Conservation (phyloP, 805 yeast genomes). For the Myxozyma kluyveri region DNA sequence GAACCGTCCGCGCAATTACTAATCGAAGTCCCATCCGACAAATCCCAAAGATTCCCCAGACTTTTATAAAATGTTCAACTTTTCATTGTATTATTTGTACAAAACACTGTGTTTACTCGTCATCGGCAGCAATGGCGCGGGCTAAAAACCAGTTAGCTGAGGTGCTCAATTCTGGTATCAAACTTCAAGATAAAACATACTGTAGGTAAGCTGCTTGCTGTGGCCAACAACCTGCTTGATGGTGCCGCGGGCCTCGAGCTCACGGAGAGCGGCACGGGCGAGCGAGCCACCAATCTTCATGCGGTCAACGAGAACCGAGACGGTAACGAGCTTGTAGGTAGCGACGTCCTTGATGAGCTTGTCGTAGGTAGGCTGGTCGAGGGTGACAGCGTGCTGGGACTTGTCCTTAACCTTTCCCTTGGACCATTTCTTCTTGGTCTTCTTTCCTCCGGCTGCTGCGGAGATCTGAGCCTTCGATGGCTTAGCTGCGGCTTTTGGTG, state of each 20-base stretch:
- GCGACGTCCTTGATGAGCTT: slow-evolving; percentile 99
- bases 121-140: slow-evolving; percentile 52
- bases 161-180: slow-evolving; percentile 36
- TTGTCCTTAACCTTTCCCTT: slow-evolving; percentile 99
- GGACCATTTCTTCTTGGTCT: slow-evolving; percentile 97
- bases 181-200: slow-evolving; percentile 38
- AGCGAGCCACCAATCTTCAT: slow-evolving; percentile 98
- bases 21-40: no score
- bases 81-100: neutral
- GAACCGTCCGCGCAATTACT: no score
- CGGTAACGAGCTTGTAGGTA: slow-evolving; percentile 97
- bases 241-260: slow-evolving; percentile 91
- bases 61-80: neutral
- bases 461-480: slow-evolving; percentile 21
- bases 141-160: slow-evolving; percentile 32
- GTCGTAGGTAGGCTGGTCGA: slow-evolving; percentile 99
- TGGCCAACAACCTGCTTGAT: slow-evolving; percentile 92
- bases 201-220: slow-evolving; percentile 96
- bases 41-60: no score
- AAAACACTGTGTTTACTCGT: slow-evolving; percentile 13
- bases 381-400: slow-evolving; percentile 96
- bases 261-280: slow-evolving; percentile 97
- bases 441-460: slow-evolving; percentile 29
- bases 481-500: slow-evolving; percentile 22
- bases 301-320: slow-evolving; percentile 98